Evolutionary conservation across 208 protist genomes (phyloP).

Genomic region (Wallacemonas sp.): DNA sequence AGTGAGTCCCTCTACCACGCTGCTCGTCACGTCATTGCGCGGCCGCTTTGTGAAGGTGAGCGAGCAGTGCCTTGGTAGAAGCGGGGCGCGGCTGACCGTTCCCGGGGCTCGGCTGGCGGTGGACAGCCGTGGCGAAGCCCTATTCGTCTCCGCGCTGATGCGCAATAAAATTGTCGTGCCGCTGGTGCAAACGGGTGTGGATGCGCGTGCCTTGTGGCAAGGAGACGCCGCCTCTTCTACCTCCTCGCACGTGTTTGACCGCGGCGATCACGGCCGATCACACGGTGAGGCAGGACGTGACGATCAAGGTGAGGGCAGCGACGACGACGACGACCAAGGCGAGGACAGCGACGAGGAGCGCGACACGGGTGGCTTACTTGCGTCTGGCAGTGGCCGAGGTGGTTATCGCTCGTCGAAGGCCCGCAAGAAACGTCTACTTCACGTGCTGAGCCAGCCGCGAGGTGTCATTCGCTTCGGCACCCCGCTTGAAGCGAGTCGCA

Average conservation of each 20-base stretch:
- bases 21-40: conserved; percentile 57
- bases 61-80: conserved; percentile 95
- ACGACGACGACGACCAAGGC: conserved; percentile 21
- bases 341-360: conserved; percentile 21
- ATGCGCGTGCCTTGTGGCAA: background rate
- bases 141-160: conserved; percentile 94
- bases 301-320: conserved; percentile 14
- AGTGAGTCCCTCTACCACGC: conserved; percentile 8
- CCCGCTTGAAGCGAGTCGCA: conserved; percentile 67
- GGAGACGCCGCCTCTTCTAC: conserved; percentile 5
- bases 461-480: conserved; percentile 61
- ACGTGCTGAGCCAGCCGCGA: conserved; percentile 8
- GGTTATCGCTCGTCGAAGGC: background rate
- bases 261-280: conserved; percentile 16
- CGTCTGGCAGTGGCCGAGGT: background rate
- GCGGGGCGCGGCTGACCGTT: conserved; percentile 95
- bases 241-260: background rate
- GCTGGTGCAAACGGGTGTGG: conserved; percentile 30
- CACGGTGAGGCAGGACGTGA: conserved; percentile 18
- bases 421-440: background rate
- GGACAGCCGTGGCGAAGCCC: conserved; percentile 94
- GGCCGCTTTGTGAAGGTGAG: conserved; percentile 94
- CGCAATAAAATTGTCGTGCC: conserved; percentile 71
- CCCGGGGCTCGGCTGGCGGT: conserved; percentile 94
- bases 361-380: conserved; percentile 17